A percentile compares a stretch with the other conserved stretches of the same genome.
phyloP scores from a whole-genome alignment of 345 rosid species.

The Conringia planisiliqua region DNA sequence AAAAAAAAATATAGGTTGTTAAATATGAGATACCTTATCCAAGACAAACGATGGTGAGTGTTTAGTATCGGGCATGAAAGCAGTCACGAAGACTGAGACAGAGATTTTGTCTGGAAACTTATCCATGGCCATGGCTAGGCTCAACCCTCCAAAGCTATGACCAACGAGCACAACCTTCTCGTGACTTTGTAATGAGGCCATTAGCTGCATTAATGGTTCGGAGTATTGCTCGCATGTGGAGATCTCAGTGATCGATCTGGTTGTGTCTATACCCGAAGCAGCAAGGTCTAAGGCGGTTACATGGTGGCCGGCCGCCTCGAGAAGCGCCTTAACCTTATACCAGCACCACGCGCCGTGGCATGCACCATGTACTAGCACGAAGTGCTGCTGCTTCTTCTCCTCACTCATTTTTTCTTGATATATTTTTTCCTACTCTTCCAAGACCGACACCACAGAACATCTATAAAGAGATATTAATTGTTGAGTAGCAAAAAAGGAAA shows the following conservation, averaged over 20 bases:
- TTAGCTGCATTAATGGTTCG: slow-evolving; percentile 40
- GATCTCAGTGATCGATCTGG: slow-evolving; percentile 39
- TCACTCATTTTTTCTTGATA: slow-evolving; percentile 4
- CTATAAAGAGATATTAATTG: not conserved
- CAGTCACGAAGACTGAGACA: slow-evolving; percentile 23
- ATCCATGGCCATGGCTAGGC: slow-evolving; percentile 43
- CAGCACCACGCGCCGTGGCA: slow-evolving; percentile 70
- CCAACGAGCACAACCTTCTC: slow-evolving; percentile 60
- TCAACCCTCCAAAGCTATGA: slow-evolving; percentile 53
- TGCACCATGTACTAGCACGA: slow-evolving; percentile 57
- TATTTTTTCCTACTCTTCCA: not conserved
- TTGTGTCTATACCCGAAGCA: slow-evolving; percentile 45
- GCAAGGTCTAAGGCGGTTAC: slow-evolving; percentile 52
- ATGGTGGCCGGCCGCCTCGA: slow-evolving; percentile 42
- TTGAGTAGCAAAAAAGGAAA: no score
- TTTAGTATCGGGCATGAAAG: slow-evolving; percentile 34
- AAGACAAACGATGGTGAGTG: slow-evolving; percentile 17
- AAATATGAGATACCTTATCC: not conserved
- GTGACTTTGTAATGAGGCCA: slow-evolving; percentile 22
- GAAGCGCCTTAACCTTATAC: slow-evolving; percentile 57
- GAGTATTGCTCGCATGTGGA: slow-evolving; percentile 36
- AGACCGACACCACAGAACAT: not conserved
- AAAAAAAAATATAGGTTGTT: not conserved
- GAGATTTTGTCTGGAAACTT: slow-evolving; percentile 27
- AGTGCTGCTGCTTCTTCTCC: slow-evolving; percentile 35